Evolutionary conservation across 352 stramenopile genomes (phyloP), one percentile per base, ranked within the genome.

Genomic region (Pythium grandisporangium): DNA sequence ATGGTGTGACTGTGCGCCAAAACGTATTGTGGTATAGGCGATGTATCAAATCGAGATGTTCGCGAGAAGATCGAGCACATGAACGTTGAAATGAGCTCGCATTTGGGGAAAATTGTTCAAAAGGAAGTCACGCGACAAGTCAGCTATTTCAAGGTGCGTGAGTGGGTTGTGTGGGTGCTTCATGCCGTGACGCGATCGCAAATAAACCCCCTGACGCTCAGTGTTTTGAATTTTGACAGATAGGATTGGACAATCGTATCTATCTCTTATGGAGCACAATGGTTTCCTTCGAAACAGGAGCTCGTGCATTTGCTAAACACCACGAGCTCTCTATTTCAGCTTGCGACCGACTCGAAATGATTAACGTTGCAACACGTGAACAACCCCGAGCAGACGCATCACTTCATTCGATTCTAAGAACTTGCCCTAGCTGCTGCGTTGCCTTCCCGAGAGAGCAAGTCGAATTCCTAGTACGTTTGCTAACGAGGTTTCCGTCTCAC

Each of bases 251-350:
- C 25, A 51, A 67, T n/a, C 69, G 61, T 19, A 63, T 88, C 25
- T 88, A 84, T 26, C 45, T 88, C n/a, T 25, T 85, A 25, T 88
- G 71, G 69, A 73, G 64, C 45, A 59, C 74, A 17, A 74, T 80
- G 65, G 38, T 88, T 6, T 81, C 69, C 1, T 85, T 85, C 29
- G 72, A 85, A 35, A 39, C 53, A 16, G 57, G 42, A 11, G 39
- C 33, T 1, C 75, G 63, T 29, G 54, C 62, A 2, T 69, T 64
- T 36, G 69, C 69, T 0, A 83, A 75, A 33, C 55, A 66, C 34
- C 58, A 73, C n/a, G n/a, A n/a, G n/a, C n/a, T n/a, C n/a, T n/a
- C n/a, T n/a, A n/a, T n/a, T n/a, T n/a, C n/a, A n/a, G n/a, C n/a
- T n/a, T n/a, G n/a, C n/a, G n/a, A n/a, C n/a, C n/a, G n/a, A n/a